Evolutionary conservation across 305 asterid genomes (phyloP).

Genomic region (Solanum hybrid): DNA sequence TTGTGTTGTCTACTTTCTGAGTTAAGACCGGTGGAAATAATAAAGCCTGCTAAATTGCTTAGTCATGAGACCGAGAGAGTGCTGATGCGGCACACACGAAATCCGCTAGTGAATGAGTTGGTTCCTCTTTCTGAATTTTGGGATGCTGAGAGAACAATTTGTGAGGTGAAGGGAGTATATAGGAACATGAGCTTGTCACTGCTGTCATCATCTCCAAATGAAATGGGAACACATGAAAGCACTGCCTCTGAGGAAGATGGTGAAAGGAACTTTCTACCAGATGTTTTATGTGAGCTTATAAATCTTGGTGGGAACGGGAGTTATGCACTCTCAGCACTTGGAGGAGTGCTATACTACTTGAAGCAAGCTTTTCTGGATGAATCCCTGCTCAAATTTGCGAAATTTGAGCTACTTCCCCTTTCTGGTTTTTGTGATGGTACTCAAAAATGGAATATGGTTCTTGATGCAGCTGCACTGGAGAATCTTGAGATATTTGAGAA

Average conservation of each 20-base stretch:
- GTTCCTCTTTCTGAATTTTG: slow-evolving; percentile 86
- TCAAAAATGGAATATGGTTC: slow-evolving; percentile 70
- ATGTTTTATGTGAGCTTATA: slow-evolving; percentile 52
- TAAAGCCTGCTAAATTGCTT: slow-evolving; percentile 87
- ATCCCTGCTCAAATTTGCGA: slow-evolving; percentile 74
- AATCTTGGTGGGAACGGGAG: slow-evolving; percentile 65
- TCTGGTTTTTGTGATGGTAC: slow-evolving; percentile 53
- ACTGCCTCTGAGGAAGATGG: slow-evolving; percentile 25
- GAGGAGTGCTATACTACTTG: slow-evolving; percentile 82
- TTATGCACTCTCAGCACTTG: slow-evolving; percentile 91
- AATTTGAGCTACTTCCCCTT: slow-evolving; percentile 81
- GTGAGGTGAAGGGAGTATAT: slow-evolving; percentile 51
- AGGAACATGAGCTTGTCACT: slow-evolving; percentile 33
- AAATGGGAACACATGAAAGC: slow-evolving; percentile 15
- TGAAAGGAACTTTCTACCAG: slow-evolving; percentile 44
- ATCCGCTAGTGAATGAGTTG: slow-evolving; percentile 77
- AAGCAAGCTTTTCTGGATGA: slow-evolving; percentile 88
- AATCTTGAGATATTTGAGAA: slow-evolving; percentile 96
- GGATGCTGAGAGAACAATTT: slow-evolving; percentile 77
- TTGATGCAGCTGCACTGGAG: slow-evolving; percentile 93
- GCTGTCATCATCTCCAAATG: slow-evolving; percentile 23
- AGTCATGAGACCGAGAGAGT: slow-evolving; percentile 77
- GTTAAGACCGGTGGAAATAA: slow-evolving; percentile 89
- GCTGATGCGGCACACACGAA: slow-evolving; percentile 64
- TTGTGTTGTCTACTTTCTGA: slow-evolving; percentile 78